Evolutionary conservation across 495 filamentous ascomycete genomes (phyloP), one percentile per base, ranked within the genome.

Genomic region (Penicilliopsis zonata): DNA sequence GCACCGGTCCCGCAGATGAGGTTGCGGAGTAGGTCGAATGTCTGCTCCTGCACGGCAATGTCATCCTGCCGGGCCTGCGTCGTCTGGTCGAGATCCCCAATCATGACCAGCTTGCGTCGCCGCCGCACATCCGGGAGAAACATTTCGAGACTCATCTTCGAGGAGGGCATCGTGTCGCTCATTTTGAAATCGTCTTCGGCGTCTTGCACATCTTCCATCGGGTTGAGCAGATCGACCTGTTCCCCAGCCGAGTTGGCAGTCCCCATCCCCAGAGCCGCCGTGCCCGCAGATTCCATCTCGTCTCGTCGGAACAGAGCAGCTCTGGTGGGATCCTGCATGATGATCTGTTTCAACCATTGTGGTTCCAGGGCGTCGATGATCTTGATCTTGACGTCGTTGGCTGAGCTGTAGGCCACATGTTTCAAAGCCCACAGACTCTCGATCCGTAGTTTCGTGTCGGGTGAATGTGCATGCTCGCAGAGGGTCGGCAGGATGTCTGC

Each of bases 351-450:
- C 19, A 96, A 70, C 82, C 83, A 94, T 12, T 70, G 74, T 1
- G 82, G 68, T 6, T 74, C 74, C 3, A 96, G 63, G 36, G 81
- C 78, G 27, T 88, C 74, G 15, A 95, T 59, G 28, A 82, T 77
- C 28, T 67, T 69, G 42, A 77, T 76, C 55, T 87, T 90, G 31
- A 80, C 61, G 10, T 78, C 70, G 29, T 75, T 74, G 14, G 69
- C 59, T 1, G 80, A 70, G 18, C 70, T 68, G 26, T 74, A 65
- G 5, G 90, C 78, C 18, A 94, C 57, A 54, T 94, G 83, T 46
- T 95, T 96, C 28, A 98, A 63, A 13, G 85, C 86, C 90, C 90
- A 96, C 7, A 98, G 53, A 6, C 85, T 82, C 39, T 85, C 82
- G 9, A 90, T 63, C 28, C 81, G 70, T 24, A 96, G 53, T 15